Evolutionary conservation across 805 yeast species (phyloP), one percentile per base, ranked within the genome.

Genomic region (Wickerhamiella cacticola): DNA sequence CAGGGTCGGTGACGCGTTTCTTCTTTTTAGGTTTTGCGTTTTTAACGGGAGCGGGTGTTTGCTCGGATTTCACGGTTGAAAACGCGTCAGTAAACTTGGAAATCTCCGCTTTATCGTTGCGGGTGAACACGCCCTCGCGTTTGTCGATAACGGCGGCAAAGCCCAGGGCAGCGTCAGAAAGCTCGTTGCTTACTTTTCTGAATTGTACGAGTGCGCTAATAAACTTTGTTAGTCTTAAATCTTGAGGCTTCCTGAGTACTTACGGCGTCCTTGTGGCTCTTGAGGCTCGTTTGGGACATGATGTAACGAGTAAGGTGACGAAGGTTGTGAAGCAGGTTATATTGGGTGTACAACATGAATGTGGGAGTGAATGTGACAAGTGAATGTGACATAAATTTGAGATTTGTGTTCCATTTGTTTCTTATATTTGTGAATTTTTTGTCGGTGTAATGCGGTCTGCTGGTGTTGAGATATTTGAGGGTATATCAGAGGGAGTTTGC

Each of bases 1-100:
- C 80, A 46, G 96, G 96, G 65, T 89, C 97, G 56, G 66, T 70
- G 58, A 67, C 69, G 58, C 74, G 76, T 66, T 76, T 80, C 49
- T 63, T 65, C 55, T 68, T 70, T 18, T 60, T 56, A 24, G 52
- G 56, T 19, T 24, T 39, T 3, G 39, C 16, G 13, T 34, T 16
- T 13, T 34, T 21, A 5, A 4, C 39, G 39, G 33, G n/a, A 5
- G 36, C n/a, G 6, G 4, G 21, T 9, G 18, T 8, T 6, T 5
- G 8, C 9, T 31, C 36, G n/a, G n/a, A n/a, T n/a, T n/a, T n/a
- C n/a, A n/a, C n/a, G n/a, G n/a, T n/a, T n/a, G 36, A 31, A 31
- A 31, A 31, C 36, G 36, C 36, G 36, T 31, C 16, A 19, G 36
- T 31, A 15, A 31, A 31, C 21, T 19, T 18, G 19, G 10, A 15